These are phyloP conservation scores for Inga laurina DNA, from an alignment of 306 rosid genomes.

Conservation along the genomic window DNA sequence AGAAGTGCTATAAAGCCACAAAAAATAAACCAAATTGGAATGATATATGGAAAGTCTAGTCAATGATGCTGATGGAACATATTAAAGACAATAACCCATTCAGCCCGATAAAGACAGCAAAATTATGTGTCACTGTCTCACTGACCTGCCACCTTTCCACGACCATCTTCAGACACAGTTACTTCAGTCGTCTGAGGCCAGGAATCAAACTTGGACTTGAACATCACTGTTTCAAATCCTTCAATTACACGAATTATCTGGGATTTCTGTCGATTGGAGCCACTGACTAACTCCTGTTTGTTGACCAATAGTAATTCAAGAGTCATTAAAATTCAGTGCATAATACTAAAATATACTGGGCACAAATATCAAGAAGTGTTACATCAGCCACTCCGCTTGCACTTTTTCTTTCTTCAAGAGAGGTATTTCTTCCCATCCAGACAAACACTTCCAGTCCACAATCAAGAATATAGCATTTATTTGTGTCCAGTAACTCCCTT, in stretches of 20 bases:
- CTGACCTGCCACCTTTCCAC: slow-evolving; percentile 98
- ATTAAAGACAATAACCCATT: slow-evolving; percentile 2
- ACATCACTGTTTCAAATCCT: slow-evolving; percentile 88
- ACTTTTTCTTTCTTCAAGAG: slow-evolving; percentile 81
- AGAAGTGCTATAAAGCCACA: slow-evolving; percentile 65
- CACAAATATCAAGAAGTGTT: slow-evolving; percentile 30
- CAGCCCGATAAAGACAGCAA: slow-evolving; percentile 20
- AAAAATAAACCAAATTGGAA: slow-evolving; percentile 25
- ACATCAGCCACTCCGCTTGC: slow-evolving; percentile 90
- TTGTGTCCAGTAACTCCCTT: slow-evolving; percentile 73
- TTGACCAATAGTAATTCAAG: slow-evolving; percentile 29
- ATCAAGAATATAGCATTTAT: slow-evolving; percentile 78
- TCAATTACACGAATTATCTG: slow-evolving; percentile 86
- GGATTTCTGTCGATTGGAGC: slow-evolving; percentile 59
- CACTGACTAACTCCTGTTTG: slow-evolving; percentile 61
- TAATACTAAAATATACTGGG: slow-evolving; percentile 17
- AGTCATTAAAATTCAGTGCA: slow-evolving; percentile 25
- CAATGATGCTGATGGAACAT: slow-evolving; percentile 7
- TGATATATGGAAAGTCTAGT: not conserved
- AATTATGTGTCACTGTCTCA: slow-evolving; percentile 47
- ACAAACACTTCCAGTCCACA: slow-evolving; percentile 80
- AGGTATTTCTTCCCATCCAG: slow-evolving; percentile 93
- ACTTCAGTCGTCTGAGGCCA: slow-evolving; percentile 79
- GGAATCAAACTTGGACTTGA: slow-evolving; percentile 75
- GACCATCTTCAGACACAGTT: slow-evolving; percentile 88